Conservation (phyloP, 2,329 filamentous ascomycete species). For the Aspergillus persii region DNA sequence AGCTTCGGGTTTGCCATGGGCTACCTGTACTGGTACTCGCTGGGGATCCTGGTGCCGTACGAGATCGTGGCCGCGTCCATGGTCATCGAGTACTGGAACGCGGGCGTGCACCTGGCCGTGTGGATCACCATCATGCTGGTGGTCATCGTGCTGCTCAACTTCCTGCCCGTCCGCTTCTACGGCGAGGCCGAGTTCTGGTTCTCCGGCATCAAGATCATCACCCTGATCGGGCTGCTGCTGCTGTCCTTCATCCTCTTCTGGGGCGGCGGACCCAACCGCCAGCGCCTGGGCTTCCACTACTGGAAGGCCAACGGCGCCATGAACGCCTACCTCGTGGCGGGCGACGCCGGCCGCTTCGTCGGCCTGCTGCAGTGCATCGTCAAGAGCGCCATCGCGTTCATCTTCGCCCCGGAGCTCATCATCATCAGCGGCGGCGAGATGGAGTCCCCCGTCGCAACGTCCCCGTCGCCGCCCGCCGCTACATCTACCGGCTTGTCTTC, state of each 20-base stretch:
- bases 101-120: constrained; percentile 43
- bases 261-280: constrained; percentile 53
- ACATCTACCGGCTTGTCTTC: constrained; percentile 61
- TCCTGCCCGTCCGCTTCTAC: constrained; percentile 50
- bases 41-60: constrained; percentile 49
- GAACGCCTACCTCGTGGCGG: constrained; percentile 48
- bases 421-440: constrained; percentile 60
- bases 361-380: constrained; percentile 53
- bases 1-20: constrained; percentile 45
- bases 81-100: constrained; percentile 63
- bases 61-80: constrained; percentile 66
- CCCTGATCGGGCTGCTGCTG: constrained; percentile 52
- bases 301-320: constrained; percentile 51
- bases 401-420: constrained; percentile 56
- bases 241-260: constrained; percentile 56
- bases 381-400: constrained; percentile 54
- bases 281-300: constrained; percentile 52
- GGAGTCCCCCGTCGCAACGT: constrained; percentile 57
- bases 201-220: constrained; percentile 51
- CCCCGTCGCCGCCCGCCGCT: constrained; percentile 58
- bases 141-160: constrained; percentile 54
- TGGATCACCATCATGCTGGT: constrained; percentile 59
- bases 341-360: constrained; percentile 51
- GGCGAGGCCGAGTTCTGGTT: constrained; percentile 58
- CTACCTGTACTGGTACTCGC: constrained; percentile 49